phyloP scores from a whole-genome alignment of 768 basidiomycete species.

The Pisolithus tinctorius region DNA sequence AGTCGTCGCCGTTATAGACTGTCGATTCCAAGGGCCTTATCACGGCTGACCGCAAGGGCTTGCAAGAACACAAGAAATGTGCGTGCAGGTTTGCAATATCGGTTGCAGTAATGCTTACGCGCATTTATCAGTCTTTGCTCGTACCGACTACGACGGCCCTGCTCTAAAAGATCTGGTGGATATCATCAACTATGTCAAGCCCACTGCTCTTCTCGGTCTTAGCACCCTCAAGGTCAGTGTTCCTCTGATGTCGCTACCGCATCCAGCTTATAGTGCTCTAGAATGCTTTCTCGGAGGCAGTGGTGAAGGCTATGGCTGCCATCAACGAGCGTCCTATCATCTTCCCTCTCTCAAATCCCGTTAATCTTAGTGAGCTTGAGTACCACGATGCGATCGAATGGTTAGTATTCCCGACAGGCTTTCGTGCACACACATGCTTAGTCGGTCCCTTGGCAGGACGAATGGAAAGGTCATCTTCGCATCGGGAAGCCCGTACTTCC shows the following conservation, averaged over 20 bases:
- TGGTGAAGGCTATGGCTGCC: constrained; percentile 56
- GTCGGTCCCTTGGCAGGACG: constrained; percentile 38
- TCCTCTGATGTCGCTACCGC: background rate
- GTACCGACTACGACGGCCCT: constrained; percentile 60
- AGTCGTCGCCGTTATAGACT: constrained; percentile 34
- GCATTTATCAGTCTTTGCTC: constrained; percentile 51
- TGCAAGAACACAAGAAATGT: constrained; percentile 75
- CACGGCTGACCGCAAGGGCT: constrained; percentile 56
- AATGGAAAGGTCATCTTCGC: constrained; percentile 65
- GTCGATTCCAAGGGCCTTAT: constrained; percentile 76
- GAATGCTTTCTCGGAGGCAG: constrained; percentile 57
- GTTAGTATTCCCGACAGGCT: constrained; percentile 23
- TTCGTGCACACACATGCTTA: background rate
- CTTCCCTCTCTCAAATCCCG: constrained; percentile 76
- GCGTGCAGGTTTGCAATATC: constrained; percentile 6
- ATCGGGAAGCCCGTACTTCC: constrained; percentile 63
- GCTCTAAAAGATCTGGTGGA: constrained; percentile 54
- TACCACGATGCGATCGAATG: constrained; percentile 55
- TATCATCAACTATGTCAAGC: constrained; percentile 65
- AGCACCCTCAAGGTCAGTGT: constrained; percentile 43
- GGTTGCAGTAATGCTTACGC: background rate
- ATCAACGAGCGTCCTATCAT: constrained; percentile 69
- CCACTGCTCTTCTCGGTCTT: constrained; percentile 72
- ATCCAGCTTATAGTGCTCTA: constrained; percentile 8
- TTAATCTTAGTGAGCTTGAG: constrained; percentile 53